Conservation (phyloP, 805 yeast species). For the Danielia oregonensis region DNA sequence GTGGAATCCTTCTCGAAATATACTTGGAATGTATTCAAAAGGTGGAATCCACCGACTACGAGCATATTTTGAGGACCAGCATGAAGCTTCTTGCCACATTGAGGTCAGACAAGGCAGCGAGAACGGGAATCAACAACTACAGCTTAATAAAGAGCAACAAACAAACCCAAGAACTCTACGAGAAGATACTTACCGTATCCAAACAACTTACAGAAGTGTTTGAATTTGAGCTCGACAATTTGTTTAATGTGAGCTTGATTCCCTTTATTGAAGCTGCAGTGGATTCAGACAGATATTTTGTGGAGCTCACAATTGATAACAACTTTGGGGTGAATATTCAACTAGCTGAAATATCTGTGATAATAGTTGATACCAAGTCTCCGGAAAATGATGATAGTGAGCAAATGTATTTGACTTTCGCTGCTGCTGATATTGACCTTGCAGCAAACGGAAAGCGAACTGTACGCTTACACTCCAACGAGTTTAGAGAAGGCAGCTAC, state of each 20-base stretch:
- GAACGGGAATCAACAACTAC: constrained; percentile 27
- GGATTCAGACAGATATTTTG: constrained; percentile 29
- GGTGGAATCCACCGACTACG: constrained; percentile 19
- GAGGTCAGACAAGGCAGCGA: constrained; percentile 9
- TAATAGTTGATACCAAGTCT: constrained; percentile 14
- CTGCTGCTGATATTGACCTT: neutral
- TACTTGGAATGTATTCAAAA: constrained; percentile 67
- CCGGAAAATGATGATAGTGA: too few species aligned
- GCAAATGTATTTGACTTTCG: neutral
- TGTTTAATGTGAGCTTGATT: constrained; percentile 33
- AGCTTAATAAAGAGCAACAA: constrained; percentile 16
- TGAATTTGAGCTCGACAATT: constrained; percentile 27
- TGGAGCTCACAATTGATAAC: constrained; percentile 33
- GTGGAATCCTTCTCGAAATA: constrained; percentile 59
- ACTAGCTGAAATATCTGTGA: constrained; percentile 19
- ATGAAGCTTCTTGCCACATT: constrained; percentile 37
- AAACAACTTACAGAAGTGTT: constrained; percentile 1
- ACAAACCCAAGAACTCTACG: constrained; percentile 8
- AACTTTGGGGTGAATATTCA: constrained; percentile 21
- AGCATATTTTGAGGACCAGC: constrained; percentile 35
- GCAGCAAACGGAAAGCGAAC: neutral
- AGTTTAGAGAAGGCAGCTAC: neutral
- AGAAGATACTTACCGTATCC: constrained; percentile 3
- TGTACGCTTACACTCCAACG: neutral
- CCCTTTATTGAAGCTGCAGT: constrained; percentile 33